Evolutionary conservation across 176 grass and related monocot genomes (phyloP).

Genomic region (Triticum urartu): DNA sequence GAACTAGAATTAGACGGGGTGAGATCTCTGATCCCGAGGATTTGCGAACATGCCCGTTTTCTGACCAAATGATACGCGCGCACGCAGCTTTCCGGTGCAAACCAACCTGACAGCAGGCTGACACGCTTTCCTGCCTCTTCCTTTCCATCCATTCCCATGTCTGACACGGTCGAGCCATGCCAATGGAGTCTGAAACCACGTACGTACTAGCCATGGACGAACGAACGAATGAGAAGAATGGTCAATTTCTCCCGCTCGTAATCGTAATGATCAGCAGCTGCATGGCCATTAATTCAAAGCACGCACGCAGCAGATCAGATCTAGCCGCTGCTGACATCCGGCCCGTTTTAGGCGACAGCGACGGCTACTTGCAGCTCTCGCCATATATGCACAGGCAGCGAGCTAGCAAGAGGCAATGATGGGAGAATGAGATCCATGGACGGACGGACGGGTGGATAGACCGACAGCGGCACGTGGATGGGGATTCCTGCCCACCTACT

Average conservation of each 20-base stretch:
- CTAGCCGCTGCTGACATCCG: not conserved
- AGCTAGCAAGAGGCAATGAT: not conserved
- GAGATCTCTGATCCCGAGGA: constrained; percentile 52
- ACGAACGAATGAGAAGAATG: not conserved
- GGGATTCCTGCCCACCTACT: constrained; percentile 43
- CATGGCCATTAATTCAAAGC: not conserved
- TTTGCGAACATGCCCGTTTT: constrained; percentile 40
- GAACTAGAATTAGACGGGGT: not conserved
- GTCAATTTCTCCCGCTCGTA: not conserved
- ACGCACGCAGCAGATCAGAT: not conserved
- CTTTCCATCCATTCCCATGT: not conserved
- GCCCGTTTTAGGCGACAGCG: constrained; percentile 22
- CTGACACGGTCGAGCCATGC: not conserved
- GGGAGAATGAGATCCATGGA: constrained; percentile 15
- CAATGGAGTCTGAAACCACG: not conserved
- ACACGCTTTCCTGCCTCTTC: not conserved
- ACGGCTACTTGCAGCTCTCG: not conserved
- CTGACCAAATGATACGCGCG: constrained; percentile 31
- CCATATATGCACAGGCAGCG: not conserved
- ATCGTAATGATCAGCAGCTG: not conserved
- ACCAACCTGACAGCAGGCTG: not conserved
- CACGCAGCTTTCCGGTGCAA: not conserved
- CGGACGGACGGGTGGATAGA: not conserved
- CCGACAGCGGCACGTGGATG: constrained; percentile 56
- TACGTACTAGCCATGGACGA: not conserved